These are phyloP conservation scores for Aspergillus jensenii DNA, from an alignment of 2,329 filamentous ascomycete species.

Conservation along the genomic window DNA sequence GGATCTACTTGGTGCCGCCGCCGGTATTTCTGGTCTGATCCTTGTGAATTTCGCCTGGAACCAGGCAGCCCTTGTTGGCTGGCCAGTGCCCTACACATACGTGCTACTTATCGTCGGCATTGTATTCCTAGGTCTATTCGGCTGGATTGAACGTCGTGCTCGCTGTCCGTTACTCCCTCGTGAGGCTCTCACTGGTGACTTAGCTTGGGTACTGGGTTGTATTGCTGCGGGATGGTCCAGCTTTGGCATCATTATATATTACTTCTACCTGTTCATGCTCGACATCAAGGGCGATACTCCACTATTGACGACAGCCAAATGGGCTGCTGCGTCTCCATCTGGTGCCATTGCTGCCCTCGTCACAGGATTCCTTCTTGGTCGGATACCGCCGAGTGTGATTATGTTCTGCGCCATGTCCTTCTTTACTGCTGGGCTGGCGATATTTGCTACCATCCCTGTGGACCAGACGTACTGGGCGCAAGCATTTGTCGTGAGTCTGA, in stretches of 20 bases:
- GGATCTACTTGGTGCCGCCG: slow-evolving; percentile 41
- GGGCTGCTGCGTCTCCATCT: slow-evolving; percentile 24
- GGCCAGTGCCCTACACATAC: slow-evolving; percentile 56
- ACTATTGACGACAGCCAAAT: slow-evolving; percentile 29
- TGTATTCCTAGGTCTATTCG: slow-evolving; percentile 54
- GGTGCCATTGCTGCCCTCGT: slow-evolving; percentile 29
- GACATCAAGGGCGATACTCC: background rate
- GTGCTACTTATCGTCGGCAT: slow-evolving; percentile 58
- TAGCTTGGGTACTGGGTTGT: too few relatives aligned
- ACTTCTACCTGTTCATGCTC: slow-evolving; percentile 51
- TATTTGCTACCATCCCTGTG: background rate
- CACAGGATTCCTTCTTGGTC: slow-evolving; percentile 16
- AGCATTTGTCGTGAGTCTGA: background rate
- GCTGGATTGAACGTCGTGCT: slow-evolving; percentile 31
- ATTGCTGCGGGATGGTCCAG: slow-evolving; percentile 48
- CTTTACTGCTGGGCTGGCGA: too few relatives aligned
- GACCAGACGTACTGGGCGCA: background rate
- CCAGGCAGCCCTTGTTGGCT: slow-evolving; percentile 60
- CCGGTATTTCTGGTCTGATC: slow-evolving; percentile 56
- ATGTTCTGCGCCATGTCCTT: too few relatives aligned
- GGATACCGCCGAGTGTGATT: too few relatives aligned
- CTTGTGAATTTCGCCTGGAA: slow-evolving; percentile 69
- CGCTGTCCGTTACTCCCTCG: slow-evolving; percentile 45
- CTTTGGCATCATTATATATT: slow-evolving; percentile 57
- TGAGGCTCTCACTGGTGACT: too few relatives aligned